Evolutionary conservation across 768 basidiomycete species (phyloP).

Genomic region (button mushroom (Agaricus bisporus)): DNA sequence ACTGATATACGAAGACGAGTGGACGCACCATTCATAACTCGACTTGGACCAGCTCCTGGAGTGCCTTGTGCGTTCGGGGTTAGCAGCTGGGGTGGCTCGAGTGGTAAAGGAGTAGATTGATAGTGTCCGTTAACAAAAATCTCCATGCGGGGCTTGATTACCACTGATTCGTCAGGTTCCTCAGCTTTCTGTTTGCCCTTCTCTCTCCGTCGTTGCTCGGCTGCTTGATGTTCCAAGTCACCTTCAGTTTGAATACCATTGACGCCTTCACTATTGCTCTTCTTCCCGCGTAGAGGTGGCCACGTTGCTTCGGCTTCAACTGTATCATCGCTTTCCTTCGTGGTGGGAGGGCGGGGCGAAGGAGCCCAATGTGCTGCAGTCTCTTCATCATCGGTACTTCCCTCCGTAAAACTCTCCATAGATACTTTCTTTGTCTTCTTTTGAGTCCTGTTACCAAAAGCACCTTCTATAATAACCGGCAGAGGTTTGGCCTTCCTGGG

Average conservation of each 20-base stretch:
- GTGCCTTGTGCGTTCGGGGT: neutral
- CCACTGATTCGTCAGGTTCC: neutral
- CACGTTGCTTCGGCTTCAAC: neutral
- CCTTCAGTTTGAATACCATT: neutral
- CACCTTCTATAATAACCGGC: neutral
- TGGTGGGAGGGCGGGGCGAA: too few relatives aligned
- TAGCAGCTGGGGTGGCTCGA: neutral
- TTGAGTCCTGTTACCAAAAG: neutral
- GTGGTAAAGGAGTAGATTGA: neutral
- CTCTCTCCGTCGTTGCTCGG: neutral
- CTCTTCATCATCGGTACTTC: neutral
- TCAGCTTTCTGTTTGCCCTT: slow-evolving; percentile 4
- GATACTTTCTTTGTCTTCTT: neutral
- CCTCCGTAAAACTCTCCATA: neutral
- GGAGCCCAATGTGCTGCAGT: too few relatives aligned
- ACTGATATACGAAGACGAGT: too few relatives aligned
- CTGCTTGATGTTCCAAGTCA: neutral
- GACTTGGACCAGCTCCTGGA: neutral
- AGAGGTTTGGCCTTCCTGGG: neutral
- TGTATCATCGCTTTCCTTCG: too few relatives aligned
- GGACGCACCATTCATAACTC: neutral
- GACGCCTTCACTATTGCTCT: neutral
- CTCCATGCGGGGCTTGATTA: neutral
- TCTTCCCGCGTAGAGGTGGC: neutral
- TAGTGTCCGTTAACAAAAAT: too few relatives aligned